phyloP scores from a whole-genome alignment of 2,329 filamentous ascomycete genomes.

The Monilinia vaccinii-corymbosi region DNA sequence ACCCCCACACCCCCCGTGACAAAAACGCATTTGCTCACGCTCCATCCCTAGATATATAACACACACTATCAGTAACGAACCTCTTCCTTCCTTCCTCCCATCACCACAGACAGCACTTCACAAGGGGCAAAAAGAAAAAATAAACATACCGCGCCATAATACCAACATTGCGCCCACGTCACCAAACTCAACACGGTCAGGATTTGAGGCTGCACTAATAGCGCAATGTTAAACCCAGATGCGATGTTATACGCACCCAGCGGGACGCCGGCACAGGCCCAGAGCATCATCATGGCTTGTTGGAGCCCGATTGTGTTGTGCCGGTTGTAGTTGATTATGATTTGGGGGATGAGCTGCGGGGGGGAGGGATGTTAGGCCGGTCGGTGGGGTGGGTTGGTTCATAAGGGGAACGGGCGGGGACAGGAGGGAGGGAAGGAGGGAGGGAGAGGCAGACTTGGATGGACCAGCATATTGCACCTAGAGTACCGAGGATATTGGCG shows the following conservation, averaged over 20 bases:
- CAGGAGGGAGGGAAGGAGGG: not conserved
- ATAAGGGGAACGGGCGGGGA: not conserved
- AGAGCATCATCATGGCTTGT: slow-evolving; percentile 64
- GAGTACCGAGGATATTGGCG: slow-evolving; percentile 49
- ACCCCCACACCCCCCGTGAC: slow-evolving; percentile 43
- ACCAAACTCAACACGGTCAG: slow-evolving; percentile 29
- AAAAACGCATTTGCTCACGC: slow-evolving; percentile 37
- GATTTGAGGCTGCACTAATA: slow-evolving; percentile 30
- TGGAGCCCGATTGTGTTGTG: slow-evolving; percentile 59
- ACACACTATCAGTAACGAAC: not conserved
- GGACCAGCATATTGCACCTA: slow-evolving; percentile 59
- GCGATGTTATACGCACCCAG: slow-evolving; percentile 40
- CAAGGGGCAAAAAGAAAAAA: not conserved
- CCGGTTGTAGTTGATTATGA: slow-evolving; percentile 56
- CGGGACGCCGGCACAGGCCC: slow-evolving; percentile 58
- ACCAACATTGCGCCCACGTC: slow-evolving; percentile 29
- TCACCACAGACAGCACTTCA: too few species aligned
- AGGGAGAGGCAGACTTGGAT: slow-evolving; percentile 40
- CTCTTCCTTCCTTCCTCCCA: not conserved
- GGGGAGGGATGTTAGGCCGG: not conserved
- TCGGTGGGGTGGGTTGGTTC: too few species aligned
- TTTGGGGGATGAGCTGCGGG: slow-evolving; percentile 55
- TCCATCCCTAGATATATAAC: slow-evolving; percentile 46
- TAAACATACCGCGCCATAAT: slow-evolving; percentile 37
- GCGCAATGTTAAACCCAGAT: slow-evolving; percentile 27